These are phyloP conservation scores for Chrysosphaeria jannelii DNA, from an alignment of 2,329 filamentous ascomycete genomes.

Conservation along the genomic window DNA sequence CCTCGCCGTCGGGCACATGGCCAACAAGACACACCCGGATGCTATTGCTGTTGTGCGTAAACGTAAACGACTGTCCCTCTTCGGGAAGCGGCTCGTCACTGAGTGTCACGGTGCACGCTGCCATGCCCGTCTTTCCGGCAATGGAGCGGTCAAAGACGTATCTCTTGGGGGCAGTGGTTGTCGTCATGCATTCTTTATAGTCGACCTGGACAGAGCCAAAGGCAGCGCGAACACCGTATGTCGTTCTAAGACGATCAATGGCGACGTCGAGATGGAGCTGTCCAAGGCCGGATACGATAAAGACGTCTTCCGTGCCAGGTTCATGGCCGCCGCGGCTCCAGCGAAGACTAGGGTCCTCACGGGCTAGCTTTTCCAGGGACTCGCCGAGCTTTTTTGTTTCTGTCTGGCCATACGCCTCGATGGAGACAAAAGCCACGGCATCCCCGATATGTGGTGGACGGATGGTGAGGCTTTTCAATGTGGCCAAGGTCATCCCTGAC, in stretches of 20 bases:
- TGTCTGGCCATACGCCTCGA: conserved; percentile 38
- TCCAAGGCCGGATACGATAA: conserved; percentile 84
- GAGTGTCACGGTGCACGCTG: conserved; percentile 43
- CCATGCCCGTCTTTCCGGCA: conserved; percentile 50
- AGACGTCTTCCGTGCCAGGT: conserved; percentile 41
- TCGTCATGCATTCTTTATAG: conserved; percentile 57
- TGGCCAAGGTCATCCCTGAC: conserved; percentile 25
- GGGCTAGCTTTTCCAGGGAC: conserved; percentile 44
- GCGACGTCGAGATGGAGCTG: conserved; percentile 88
- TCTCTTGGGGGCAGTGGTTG: conserved; percentile 24
- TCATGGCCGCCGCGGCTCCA: conserved; percentile 59
- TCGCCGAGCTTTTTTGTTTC: conserved; percentile 48
- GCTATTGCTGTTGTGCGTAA: conserved; percentile 36
- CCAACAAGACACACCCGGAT: conserved; percentile 21
- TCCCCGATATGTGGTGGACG: conserved; percentile 72
- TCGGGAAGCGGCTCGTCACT: conserved; percentile 29
- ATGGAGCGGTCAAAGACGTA: conserved; percentile 49
- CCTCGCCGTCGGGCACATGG: conserved; percentile 6
- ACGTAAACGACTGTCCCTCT: conserved; percentile 5
- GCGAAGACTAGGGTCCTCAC: conserved; percentile 79
- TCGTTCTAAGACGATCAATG: conserved; percentile 57
- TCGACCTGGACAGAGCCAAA: conserved; percentile 88
- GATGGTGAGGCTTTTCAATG: conserved; percentile 48
- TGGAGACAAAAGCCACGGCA: conserved; percentile 85
- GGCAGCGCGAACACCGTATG: conserved; percentile 60